These are phyloP conservation scores for Trichoderma asperelloides DNA, from an alignment of 495 filamentous ascomycete genomes.

Conservation along the genomic window DNA sequence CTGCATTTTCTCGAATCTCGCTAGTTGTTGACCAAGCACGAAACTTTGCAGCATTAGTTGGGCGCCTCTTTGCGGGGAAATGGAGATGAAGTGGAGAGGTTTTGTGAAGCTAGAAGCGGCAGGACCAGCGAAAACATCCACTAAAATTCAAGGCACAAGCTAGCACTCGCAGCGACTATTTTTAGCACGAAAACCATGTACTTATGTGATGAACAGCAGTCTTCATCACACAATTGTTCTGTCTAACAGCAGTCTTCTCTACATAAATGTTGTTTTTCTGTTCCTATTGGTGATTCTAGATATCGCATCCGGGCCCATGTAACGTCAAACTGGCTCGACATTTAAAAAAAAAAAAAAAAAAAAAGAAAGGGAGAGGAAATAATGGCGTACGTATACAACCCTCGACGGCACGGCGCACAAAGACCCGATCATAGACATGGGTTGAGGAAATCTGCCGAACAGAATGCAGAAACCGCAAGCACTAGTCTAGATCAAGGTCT, in stretches of 20 bases:
- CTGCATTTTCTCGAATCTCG: neutral
- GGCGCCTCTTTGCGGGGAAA: constrained; percentile 5
- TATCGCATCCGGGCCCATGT: too few relatives aligned
- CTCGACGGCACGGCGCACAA: neutral
- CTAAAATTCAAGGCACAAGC: neutral
- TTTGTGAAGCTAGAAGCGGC: neutral
- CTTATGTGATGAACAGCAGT: too few relatives aligned
- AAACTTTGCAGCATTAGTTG: neutral
- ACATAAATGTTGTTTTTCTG: too few relatives aligned
- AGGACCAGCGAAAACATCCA: neutral
- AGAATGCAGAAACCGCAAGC: too few relatives aligned
- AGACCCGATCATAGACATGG: neutral
- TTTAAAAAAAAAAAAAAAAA: neutral
- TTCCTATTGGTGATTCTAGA: too few relatives aligned
- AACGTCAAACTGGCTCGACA: neutral
- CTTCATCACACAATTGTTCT: too few relatives aligned
- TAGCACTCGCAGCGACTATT: too few relatives aligned
- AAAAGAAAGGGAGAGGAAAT: too few relatives aligned
- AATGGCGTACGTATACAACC: neutral
- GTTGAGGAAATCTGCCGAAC: neutral
- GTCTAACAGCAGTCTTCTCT: too few relatives aligned
- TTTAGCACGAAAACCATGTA: too few relatives aligned
- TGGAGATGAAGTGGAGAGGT: constrained; percentile 2
- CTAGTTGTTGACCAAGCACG: neutral
- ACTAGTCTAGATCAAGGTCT: too few relatives aligned